A percentile compares a stretch with the other conserved stretches of the same genome.
These are phyloP conservation scores for Boletellus ananas DNA, from an alignment of 768 basidiomycete genomes.

Conservation along the genomic window DNA sequence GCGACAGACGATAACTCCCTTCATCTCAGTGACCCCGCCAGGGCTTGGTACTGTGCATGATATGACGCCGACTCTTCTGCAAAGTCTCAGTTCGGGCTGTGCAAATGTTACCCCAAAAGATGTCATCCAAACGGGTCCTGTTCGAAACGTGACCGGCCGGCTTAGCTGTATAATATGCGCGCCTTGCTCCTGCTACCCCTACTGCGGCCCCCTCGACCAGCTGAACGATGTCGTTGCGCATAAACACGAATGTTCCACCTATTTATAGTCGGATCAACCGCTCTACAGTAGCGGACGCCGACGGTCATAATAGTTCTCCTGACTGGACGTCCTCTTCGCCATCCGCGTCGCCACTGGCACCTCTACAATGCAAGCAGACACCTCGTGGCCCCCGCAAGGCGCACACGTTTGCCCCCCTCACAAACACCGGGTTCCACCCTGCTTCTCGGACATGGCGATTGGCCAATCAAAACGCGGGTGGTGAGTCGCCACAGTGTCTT, in stretches of 20 bases:
- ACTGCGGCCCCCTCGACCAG: conserved; percentile 7
- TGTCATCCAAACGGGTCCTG: conserved; percentile 8
- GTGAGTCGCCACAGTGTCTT: conserved; percentile 25
- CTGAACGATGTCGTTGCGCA: conserved; percentile 27
- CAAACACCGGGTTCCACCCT: conserved; percentile 31
- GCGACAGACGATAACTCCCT: conserved; percentile 2
- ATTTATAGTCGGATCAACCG: conserved; percentile 15
- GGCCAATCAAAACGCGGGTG: conserved; percentile 27
- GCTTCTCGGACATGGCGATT: conserved; percentile 20
- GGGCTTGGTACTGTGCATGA: conserved; percentile 12
- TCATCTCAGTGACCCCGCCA: conserved; percentile 16
- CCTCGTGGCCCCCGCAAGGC: conserved; percentile 32
- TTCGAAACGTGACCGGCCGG: conserved; percentile 27
- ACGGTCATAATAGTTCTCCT: conserved; percentile 9
- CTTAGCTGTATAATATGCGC: conserved; percentile 21
- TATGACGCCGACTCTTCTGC: conserved; percentile 7
- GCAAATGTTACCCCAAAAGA: conserved; percentile 7
- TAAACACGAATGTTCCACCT: conserved; percentile 29
- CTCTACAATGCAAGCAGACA: conserved; percentile 19
- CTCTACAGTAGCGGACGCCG: conserved; percentile 16
- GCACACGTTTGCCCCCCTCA: conserved; percentile 30
- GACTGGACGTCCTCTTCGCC: conserved; percentile 14
- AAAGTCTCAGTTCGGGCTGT: conserved; percentile 13
- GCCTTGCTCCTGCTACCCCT: conserved; percentile 1
- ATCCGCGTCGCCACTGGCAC: conserved; percentile 14